phyloP scores from a whole-genome alignment of 805 yeast genomes.

The Barnettozyma botsteinii region DNA sequence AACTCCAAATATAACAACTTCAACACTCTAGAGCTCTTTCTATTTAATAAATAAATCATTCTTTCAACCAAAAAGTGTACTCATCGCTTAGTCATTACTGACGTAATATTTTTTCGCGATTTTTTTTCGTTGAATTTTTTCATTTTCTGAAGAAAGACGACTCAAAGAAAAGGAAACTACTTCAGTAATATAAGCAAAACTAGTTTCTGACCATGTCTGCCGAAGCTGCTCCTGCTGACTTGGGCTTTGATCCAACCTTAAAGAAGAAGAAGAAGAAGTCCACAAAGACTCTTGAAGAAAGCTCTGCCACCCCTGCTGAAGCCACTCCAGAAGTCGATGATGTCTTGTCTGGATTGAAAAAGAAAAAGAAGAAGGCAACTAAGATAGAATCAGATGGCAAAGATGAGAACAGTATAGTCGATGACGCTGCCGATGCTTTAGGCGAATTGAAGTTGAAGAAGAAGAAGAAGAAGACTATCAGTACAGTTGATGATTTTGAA shows the following conservation, averaged over 20 bases:
- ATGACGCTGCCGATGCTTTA: conserved; percentile 52
- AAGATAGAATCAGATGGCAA: conserved; percentile 28
- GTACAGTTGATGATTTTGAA: conserved; percentile 72
- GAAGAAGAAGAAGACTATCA: conserved; percentile 61
- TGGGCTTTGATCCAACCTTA: conserved; percentile 69
- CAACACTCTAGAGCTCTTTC: too few relatives aligned
- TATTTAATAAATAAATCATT: too few relatives aligned
- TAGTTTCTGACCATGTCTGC: conserved; percentile 23
- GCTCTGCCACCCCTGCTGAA: conserved; percentile 32
- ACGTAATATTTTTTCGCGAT: too few relatives aligned
- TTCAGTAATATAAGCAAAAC: too few relatives aligned
- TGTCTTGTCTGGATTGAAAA: conserved; percentile 74
- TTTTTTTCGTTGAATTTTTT: too few relatives aligned
- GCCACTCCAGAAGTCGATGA: conserved; percentile 45
- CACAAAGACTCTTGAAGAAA: conserved; percentile 38
- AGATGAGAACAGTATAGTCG: conserved; percentile 32
- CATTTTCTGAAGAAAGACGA: too few relatives aligned
- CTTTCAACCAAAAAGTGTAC: too few relatives aligned
- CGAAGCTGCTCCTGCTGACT: conserved; percentile 25
- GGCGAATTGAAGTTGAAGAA: conserved; percentile 74
- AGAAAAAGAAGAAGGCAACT: conserved; percentile 73
- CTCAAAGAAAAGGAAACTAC: too few relatives aligned
- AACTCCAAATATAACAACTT: conserved; percentile 17
- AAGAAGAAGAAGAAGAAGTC: conserved; percentile 75
- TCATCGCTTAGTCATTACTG: too few relatives aligned